A percentile compares a stretch with the other conserved stretches of the same genome.
Conservation (phyloP, 2,329 filamentous ascomycete species). For the Microsporum ferrugineum region DNA sequence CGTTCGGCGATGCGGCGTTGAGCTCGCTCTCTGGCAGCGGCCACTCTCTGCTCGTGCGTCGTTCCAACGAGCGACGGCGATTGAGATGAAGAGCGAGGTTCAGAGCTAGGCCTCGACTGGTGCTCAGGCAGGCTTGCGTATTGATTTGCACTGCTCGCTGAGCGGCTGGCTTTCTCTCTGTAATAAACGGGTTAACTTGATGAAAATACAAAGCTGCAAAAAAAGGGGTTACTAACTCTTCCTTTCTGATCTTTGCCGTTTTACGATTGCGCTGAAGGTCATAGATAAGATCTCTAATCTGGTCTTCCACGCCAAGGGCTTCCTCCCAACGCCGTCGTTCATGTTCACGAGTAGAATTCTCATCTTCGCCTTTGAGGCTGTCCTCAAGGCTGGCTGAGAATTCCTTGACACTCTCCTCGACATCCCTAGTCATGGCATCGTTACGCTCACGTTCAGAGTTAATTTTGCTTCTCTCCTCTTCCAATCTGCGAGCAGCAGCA, state of each 20-base stretch:
- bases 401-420: conserved; percentile 88
- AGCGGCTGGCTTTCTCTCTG: conserved; percentile 6
- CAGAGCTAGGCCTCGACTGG: conserved; percentile 31
- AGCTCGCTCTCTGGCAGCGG: conserved; percentile 93
- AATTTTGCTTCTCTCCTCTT: conserved; percentile 73
- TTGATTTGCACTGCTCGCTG: conserved; percentile 34
- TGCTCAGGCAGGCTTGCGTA: conserved; percentile 40
- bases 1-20: conserved; percentile 95
- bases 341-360: conserved; percentile 69
- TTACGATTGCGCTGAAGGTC: conserved; percentile 82
- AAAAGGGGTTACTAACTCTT: conserved; percentile 38
- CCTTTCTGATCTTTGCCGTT: conserved; percentile 55
- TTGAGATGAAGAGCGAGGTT: conserved; percentile 41
- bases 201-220: neutral
- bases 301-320: conserved; percentile 87
- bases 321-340: conserved; percentile 93
- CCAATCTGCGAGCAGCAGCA: conserved; percentile 70
- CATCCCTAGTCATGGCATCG: conserved; percentile 90
- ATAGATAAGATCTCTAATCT: conserved; percentile 95
- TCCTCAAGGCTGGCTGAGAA: conserved; percentile 78
- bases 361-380: conserved; percentile 67
- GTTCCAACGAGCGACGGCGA: conserved; percentile 72
- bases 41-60: conserved; percentile 84
- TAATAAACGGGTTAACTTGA: conserved; percentile 1
- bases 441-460: conserved; percentile 84